phyloP scores from a whole-genome alignment of 1,139 yeast genomes.

The Taphrina communis region DNA sequence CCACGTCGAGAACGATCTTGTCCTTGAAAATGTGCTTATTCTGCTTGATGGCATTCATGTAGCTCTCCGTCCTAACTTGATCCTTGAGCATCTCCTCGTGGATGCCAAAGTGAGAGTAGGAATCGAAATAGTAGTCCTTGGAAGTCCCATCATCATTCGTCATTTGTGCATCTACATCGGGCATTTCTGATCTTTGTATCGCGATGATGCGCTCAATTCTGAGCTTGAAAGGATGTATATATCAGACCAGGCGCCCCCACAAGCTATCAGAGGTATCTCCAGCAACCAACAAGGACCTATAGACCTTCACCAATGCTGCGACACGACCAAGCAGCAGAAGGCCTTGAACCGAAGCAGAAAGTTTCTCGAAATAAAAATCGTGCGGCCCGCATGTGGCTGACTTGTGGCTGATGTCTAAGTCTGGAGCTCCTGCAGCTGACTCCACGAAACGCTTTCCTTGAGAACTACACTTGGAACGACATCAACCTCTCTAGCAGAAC shows the following conservation, averaged over 20 bases:
- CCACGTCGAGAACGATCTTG: conserved; percentile 61
- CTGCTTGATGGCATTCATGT: conserved; percentile 62
- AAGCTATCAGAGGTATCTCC: too few species aligned
- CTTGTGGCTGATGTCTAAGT: background rate
- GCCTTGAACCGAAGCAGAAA: background rate
- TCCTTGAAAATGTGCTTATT: conserved; percentile 61
- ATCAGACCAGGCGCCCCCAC: too few species aligned
- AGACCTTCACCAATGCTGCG: too few species aligned
- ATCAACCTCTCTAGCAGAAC: too few species aligned
- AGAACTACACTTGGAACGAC: too few species aligned
- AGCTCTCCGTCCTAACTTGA: conserved; percentile 61
- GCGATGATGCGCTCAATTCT: too few species aligned
- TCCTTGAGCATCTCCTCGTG: conserved; percentile 67
- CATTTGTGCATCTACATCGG: conserved; percentile 17
- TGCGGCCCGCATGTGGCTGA: conserved; percentile 7
- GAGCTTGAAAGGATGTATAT: too few species aligned
- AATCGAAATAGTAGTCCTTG: conserved; percentile 56
- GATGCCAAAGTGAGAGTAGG: conserved; percentile 64
- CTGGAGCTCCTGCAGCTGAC: background rate
- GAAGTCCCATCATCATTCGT: conserved; percentile 46
- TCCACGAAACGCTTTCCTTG: background rate
- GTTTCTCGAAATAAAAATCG: background rate
- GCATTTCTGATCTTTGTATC: background rate
- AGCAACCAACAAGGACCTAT: too few species aligned
- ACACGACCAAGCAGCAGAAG: too few species aligned